Conservation (phyloP, 306 rosid genomes). For the Betula pendula region DNA sequence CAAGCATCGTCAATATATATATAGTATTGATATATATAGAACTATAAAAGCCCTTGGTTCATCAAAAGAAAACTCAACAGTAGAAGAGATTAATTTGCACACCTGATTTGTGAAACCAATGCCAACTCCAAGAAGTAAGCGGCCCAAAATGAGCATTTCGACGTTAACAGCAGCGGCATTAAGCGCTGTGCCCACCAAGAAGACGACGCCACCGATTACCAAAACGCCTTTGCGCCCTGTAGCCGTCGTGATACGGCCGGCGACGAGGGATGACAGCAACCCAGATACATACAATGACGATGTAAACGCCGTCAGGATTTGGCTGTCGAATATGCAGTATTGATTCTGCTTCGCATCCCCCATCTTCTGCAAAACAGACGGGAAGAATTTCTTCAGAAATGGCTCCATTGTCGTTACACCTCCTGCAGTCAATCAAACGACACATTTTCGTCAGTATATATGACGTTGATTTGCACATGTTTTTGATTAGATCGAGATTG, state of each 20-base stretch:
- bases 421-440: constrained; percentile 20
- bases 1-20: no score
- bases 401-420: constrained; percentile 47
- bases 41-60: no score
- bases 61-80: no score
- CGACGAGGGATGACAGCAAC: not conserved
- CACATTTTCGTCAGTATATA: no score
- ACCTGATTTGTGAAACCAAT: constrained; percentile 10
- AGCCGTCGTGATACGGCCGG: not conserved
- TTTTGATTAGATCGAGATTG: no score
- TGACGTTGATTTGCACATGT: no score
- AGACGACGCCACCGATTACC: not conserved
- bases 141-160: not conserved
- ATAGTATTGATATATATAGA: no score
- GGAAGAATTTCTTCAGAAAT: constrained; percentile 43
- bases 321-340: not conserved
- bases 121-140: constrained; percentile 1
- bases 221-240: constrained; percentile 4
- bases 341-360: not conserved
- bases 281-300: constrained; percentile 3
- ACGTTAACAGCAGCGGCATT: not conserved
- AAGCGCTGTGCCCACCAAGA: not conserved
- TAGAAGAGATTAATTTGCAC: not conserved
- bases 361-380: constrained; percentile 12
- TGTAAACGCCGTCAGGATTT: not conserved